Base-by-base conservation (phyloP, 169 alveolate genomes). In the Besnoitia besnoiti region DNA sequence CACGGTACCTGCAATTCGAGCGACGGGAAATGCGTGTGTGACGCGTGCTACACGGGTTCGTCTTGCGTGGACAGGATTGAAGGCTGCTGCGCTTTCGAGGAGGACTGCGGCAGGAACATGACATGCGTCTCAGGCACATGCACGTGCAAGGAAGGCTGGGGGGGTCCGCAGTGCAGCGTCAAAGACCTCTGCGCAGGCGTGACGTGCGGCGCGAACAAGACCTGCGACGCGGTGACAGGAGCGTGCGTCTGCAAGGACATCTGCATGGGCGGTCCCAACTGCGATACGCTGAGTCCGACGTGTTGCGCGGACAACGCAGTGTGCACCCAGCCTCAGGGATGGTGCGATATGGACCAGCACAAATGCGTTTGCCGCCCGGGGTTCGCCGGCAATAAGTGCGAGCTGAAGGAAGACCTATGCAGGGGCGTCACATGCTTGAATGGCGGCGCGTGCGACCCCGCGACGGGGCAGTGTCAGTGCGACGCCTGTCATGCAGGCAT, bases 361-460 rank as follows among this genome's bases (percentile, higher is more conserved):
- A 44, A 24, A 30, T 91, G 94, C 62, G 37, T n/a, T 35, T 91
- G 94, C 79, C 89, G 80, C 0, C 89, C 50, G 24, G 94, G 94
- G 7, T 91, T 33, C n/a, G 14, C 75, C 47, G 94, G 94, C 33
- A 21, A 80, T 67, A 61, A 51, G 21, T 91, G 94, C 80, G 94
- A 84, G 73, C 39, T 59, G 39, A 33, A 40, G 51, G 94, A 35
- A 21, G 61, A 37, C 47, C 87, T 39, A 21, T 91, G 94, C 61
- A 82, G 62, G 0, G 55, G 47, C 30, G 94, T 84, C 37, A 42
- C 46, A 24, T 91, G 94, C 35, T 44, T 67, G 30, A 85, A 85
- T 49, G 94, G 91, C 37, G 94, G 94, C 42, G 46, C 55, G 33
- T 91, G 94, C 67, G 91, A 84, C 62, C 51, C 75, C 85, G 91